These are phyloP conservation scores for Hondaea fermentalgiana DNA, from an alignment of 108 stramenopile genomes.

Conservation along the genomic window DNA sequence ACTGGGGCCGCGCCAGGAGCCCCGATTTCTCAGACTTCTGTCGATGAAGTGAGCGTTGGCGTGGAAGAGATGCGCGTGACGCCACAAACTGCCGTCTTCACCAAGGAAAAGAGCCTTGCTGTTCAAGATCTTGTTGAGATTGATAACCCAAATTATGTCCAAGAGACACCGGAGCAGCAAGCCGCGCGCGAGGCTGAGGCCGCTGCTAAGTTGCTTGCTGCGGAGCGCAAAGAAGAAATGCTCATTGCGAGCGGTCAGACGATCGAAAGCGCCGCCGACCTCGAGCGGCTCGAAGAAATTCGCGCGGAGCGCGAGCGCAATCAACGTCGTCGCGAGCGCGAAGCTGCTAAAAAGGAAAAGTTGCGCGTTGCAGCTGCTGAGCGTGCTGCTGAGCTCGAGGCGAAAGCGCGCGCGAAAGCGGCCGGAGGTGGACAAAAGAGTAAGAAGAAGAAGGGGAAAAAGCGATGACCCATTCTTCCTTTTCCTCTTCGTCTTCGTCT, in stretches of 20 bases:
- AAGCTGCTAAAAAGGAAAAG: not conserved
- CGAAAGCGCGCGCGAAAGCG: not conserved
- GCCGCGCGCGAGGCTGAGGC: not conserved
- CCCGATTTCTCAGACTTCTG: not conserved
- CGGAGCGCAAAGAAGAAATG: not conserved
- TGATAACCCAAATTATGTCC: not conserved
- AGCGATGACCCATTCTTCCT: not conserved
- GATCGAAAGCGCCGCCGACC: not conserved
- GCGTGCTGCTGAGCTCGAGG: constrained; percentile 8
- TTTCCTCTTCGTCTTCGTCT: too few species aligned
- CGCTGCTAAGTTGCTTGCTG: not conserved
- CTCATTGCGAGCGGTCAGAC: not conserved
- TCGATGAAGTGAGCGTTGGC: not conserved
- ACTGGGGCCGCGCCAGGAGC: too few species aligned
- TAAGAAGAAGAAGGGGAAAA: constrained; percentile 2
- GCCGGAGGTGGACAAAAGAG: not conserved
- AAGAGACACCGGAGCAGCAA: not conserved
- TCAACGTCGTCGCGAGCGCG: not conserved
- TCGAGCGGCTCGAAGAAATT: not conserved
- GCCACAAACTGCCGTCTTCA: not conserved
- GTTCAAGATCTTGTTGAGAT: not conserved
- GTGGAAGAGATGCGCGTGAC: not conserved
- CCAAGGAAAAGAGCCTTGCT: not conserved
- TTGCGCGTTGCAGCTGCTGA: not conserved
- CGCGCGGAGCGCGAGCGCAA: not conserved